Conservation (phyloP, 805 yeast species). For the Suhomyces sp. region DNA sequence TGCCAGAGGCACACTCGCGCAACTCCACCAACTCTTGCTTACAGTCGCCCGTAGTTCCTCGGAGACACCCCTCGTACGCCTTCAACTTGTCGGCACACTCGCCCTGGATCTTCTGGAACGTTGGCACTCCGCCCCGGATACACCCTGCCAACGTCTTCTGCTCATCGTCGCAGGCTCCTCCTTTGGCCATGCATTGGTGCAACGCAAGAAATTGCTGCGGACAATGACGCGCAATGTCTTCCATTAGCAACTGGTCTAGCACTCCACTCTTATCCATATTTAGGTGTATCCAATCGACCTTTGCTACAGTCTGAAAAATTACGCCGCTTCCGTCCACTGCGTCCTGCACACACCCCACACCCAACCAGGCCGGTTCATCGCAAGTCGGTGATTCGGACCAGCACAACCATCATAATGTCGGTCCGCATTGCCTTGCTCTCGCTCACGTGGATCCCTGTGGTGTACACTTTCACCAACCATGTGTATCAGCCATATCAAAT, state of each 20-base stretch:
- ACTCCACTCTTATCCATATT: slow-evolving; percentile 11
- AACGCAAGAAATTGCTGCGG: slow-evolving; percentile 70
- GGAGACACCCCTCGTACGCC: slow-evolving; percentile 65
- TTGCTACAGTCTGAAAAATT: neutral
- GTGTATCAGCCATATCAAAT: slow-evolving; percentile 70
- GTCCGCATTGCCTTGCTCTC: slow-evolving; percentile 20
- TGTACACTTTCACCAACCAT: slow-evolving; percentile 64
- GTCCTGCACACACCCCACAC: neutral
- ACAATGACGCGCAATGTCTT: slow-evolving; percentile 73
- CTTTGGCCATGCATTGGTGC: slow-evolving; percentile 66
- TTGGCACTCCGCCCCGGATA: slow-evolving; percentile 63
- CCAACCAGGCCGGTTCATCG: neutral
- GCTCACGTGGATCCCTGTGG: slow-evolving; percentile 74
- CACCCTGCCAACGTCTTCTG: slow-evolving; percentile 61
- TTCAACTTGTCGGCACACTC: slow-evolving; percentile 57
- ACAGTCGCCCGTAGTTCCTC: slow-evolving; percentile 46
- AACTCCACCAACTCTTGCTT: slow-evolving; percentile 49
- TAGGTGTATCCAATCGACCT: neutral
- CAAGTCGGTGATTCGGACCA: neutral
- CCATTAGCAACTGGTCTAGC: slow-evolving; percentile 71
- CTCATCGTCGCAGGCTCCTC: slow-evolving; percentile 54
- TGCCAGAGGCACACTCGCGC: slow-evolving; percentile 59
- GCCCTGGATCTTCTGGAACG: slow-evolving; percentile 64
- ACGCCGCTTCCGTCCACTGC: neutral
- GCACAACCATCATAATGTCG: neutral